Base-by-base conservation (phyloP, 441 rosid genomes). In the Pelargonium cotyledonis region DNA sequence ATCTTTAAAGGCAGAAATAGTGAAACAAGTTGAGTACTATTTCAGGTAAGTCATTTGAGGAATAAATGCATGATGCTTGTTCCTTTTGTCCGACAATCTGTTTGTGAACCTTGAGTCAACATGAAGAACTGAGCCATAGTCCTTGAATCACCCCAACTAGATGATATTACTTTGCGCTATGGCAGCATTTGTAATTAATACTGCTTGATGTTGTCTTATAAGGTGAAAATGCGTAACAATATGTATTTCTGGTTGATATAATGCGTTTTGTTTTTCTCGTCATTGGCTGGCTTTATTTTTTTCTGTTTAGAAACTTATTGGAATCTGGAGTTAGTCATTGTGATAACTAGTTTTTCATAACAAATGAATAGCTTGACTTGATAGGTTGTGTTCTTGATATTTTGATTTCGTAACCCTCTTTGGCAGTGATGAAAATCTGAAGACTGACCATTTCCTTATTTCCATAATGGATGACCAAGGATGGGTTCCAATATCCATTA, bases 401-500 rank as follows among this genome's bases (percentile, higher is more conserved):
- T 16, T 69, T 76, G 12, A 71, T 69, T 70, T n/a, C 40, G 46
- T 41, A 63, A 44, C 65, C 61, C 67, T 71, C 66, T 77, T 70
- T 81, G 78, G 77, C 87, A 95, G 99, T 73, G 93, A 90, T 82
- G 96, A 85, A 71, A 95, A 95, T 82, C 85, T 92, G 80, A 79
- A 75, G 80, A 77, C 72, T 18, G 99, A 92, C 65, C 78, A 73
- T 66, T 92, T 81, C 74, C 81, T 92, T 66, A 82, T 83, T 46
- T 82, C 91, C 70, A 82, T 88, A 80, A 90, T 95, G 99, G 98
- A 95, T 81, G 82, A 85, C 69, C 84, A 88, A 71, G 98, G 98
- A 73, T 89, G 97, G 97, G 98, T 89, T 82, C 85, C 90, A 18
- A 82, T 83, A 61, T 75, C 87, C 43, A 69, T 53, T n/a, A 81